Percentiles rank a stretch among this genome's conserved stretches.
Evolutionary conservation across 768 basidiomycete species (phyloP).

Genomic region (Peribolospora kevripleyi): DNA sequence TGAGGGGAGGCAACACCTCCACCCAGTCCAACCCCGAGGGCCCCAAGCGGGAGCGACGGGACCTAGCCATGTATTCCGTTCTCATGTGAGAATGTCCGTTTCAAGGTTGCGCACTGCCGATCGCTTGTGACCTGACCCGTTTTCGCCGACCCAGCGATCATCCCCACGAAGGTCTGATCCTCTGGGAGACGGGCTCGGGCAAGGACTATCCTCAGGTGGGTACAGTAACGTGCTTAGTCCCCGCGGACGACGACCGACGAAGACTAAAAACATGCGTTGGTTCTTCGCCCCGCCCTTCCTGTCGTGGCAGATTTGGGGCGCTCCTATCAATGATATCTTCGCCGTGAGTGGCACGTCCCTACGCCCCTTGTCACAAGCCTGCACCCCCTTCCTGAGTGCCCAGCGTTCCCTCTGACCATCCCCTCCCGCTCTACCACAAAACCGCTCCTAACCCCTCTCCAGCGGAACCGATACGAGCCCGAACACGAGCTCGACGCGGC

Average conservation of each 20-base stretch:
- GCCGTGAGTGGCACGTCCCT: no score
- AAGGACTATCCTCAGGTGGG: neutral
- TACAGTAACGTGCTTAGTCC: neutral
- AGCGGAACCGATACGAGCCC: neutral
- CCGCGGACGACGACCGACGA: no score
- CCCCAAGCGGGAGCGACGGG: neutral
- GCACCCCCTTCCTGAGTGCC: no score
- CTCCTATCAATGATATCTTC: neutral
- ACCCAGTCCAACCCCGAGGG: neutral
- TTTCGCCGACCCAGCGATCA: neutral
- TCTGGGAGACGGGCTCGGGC: neutral
- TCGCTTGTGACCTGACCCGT: neutral
- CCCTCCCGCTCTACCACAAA: no score
- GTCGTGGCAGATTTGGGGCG: neutral
- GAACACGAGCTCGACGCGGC: conserved; percentile 3
- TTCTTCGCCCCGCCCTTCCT: neutral
- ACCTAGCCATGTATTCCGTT: neutral
- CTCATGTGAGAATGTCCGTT: neutral
- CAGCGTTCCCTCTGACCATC: no score
- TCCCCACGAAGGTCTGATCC: neutral
- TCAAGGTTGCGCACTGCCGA: neutral
- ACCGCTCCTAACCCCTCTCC: neutral
- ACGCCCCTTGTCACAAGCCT: no score
- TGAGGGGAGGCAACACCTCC: neutral
- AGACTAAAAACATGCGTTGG: neutral